Percentiles rank a stretch among this genome's conserved stretches.
These are phyloP conservation scores for Fomitopsis pulvina DNA, from an alignment of 768 basidiomycete species.

Conservation along the genomic window DNA sequence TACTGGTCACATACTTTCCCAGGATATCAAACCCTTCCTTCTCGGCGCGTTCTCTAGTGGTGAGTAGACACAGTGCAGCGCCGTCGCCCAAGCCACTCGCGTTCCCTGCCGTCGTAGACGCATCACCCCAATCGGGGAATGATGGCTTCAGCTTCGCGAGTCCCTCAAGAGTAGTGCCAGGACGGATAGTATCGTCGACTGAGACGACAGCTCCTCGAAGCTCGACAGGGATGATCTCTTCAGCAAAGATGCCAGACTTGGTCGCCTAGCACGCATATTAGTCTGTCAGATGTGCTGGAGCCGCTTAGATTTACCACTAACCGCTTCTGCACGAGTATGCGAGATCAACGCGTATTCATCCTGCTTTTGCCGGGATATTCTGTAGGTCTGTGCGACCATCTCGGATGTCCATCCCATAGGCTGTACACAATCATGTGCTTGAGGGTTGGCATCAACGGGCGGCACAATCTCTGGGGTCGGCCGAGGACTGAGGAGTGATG, in stretches of 20 bases:
- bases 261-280: slow-evolving; percentile 36
- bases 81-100: slow-evolving; percentile 91
- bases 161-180: slow-evolving; percentile 72
- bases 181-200: slow-evolving; percentile 83
- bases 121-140: slow-evolving; percentile 73
- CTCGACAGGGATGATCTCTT: slow-evolving; percentile 87
- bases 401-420: slow-evolving; percentile 97
- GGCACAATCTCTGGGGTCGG: slow-evolving; percentile 65
- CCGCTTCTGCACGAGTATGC: slow-evolving; percentile 72
- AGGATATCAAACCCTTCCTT: slow-evolving; percentile 72
- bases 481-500: slow-evolving; percentile 52
- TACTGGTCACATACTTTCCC: slow-evolving; percentile 75
- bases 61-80: slow-evolving; percentile 78
- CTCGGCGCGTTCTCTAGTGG: slow-evolving; percentile 72
- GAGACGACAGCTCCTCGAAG: slow-evolving; percentile 60
- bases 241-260: slow-evolving; percentile 64
- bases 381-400: slow-evolving; percentile 77
- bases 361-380: slow-evolving; percentile 74
- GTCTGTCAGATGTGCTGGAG: background rate
- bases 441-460: slow-evolving; percentile 46
- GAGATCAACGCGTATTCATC: slow-evolving; percentile 88
- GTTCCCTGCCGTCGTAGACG: slow-evolving; percentile 76
- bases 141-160: slow-evolving; percentile 78
- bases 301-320: slow-evolving; percentile 17
- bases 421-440: slow-evolving; percentile 77